Conservation (phyloP, 305 asterid genomes). For the Rubia peregrina region DNA sequence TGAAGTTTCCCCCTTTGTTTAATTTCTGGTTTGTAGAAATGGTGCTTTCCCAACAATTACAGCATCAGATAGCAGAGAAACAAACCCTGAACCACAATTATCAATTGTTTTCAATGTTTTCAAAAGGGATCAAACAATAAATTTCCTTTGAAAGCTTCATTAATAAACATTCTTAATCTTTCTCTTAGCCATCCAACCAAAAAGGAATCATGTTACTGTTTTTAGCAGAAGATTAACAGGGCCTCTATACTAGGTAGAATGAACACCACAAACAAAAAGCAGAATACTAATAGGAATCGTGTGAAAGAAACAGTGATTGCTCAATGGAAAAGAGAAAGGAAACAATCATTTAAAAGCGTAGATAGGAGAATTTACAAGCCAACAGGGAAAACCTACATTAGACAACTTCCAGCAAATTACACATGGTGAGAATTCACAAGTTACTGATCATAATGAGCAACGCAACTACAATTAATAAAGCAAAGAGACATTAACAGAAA, state of each 20-base stretch:
- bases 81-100: not conserved
- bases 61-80: slow-evolving; percentile 5
- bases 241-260: not conserved
- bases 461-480: not conserved
- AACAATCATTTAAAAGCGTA: not conserved
- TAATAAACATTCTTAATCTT: not conserved
- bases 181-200: not conserved
- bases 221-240: not conserved
- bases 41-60: not conserved
- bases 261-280: not conserved
- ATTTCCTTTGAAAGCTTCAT: not conserved
- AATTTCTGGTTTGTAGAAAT: not conserved
- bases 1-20: not conserved
- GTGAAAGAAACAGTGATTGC: not conserved
- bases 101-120: not conserved
- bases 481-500: not conserved
- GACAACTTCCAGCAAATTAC: not conserved
- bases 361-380: not conserved
- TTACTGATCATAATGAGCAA: slow-evolving; percentile 1
- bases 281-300: not conserved
- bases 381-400: slow-evolving; percentile 2
- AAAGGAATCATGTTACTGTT: not conserved
- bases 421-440: not conserved
- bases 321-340: not conserved
- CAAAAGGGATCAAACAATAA: not conserved